These are phyloP conservation scores for Elaphomyces granulatus DNA, from an alignment of 495 filamentous ascomycete genomes.

Conservation along the genomic window DNA sequence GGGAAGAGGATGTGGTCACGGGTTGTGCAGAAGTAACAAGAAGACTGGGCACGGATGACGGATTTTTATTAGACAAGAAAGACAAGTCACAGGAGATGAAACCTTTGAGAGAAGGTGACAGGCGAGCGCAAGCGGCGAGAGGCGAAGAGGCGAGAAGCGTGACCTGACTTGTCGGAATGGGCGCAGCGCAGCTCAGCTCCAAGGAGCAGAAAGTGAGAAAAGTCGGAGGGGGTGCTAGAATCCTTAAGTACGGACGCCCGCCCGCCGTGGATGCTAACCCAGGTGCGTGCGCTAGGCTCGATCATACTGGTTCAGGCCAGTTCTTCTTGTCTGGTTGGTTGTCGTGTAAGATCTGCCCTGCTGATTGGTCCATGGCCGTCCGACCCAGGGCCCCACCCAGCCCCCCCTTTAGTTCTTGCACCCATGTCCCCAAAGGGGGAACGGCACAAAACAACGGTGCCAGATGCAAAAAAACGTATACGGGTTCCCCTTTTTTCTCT, in stretches of 20 bases:
- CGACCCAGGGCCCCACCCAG: constrained; percentile 2
- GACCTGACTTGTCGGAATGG: constrained; percentile 5
- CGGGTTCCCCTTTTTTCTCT: constrained; percentile 1
- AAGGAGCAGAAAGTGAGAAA: constrained; percentile 29
- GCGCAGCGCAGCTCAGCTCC: constrained; percentile 20
- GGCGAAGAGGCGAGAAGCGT: constrained; percentile 7
- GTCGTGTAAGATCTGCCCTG: not conserved
- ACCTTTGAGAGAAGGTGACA: too few relatives aligned
- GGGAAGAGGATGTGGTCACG: too few relatives aligned
- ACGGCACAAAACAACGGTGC: too few relatives aligned
- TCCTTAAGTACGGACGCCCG: constrained; percentile 38
- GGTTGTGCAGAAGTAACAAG: constrained; percentile 9
- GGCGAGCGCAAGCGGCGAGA: constrained; percentile 10
- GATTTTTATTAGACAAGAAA: constrained; percentile 1
- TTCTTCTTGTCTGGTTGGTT: constrained; percentile 22
- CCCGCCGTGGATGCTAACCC: constrained; percentile 26
- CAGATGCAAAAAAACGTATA: too few relatives aligned
- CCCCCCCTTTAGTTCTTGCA: too few relatives aligned
- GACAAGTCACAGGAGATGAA: not conserved
- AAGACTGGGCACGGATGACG: constrained; percentile 9
- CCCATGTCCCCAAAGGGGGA: too few relatives aligned
- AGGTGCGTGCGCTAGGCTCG: constrained; percentile 25
- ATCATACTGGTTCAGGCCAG: constrained; percentile 23
- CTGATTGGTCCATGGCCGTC: constrained; percentile 3
- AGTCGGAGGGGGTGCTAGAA: constrained; percentile 34